Base-by-base conservation (phyloP, 169 alveolate species). In the Plasmodium reichenowi region DNA sequence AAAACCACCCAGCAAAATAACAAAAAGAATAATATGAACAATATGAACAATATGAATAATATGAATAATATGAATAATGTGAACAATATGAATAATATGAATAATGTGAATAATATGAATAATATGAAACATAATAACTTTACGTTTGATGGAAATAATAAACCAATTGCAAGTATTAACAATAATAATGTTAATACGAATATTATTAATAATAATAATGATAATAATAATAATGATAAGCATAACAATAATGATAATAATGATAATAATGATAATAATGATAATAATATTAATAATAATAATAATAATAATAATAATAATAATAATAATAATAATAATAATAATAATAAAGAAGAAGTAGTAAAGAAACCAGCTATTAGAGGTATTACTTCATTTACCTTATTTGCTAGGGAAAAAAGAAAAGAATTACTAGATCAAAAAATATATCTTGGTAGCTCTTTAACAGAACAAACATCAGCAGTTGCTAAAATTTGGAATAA, bases 381-480 rank as follows among this genome's bases (percentile, higher is more conserved):
- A 71, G 91, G 91, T 38, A 83, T 83, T 8, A 83, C 91, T 9
- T 71, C 91, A 17, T 83, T 70, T 71, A 83, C 91, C 0, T 29
- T 83, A 24, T 83, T 83, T 60, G 83, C 91, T 5, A 68, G 85
- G 38, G 91, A 83, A 83, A 83, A 83, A 15, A 68, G 91, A 58
- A 83, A 70, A 73, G 91, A 83, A 58, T 24, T 83, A 22, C 50
- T 71, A 17, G 59, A 83, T 20, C 85, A 70, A 63, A 83, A 83
- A 70, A 68, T 83, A 2, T 83, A 59, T 48, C 24, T 83, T 56
- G 91, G 91, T 15, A 71, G 86, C 43, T 83, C 91, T 26, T 52
- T 83, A 48, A 83, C 83, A 1, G 91, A 83, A 63, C 91, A 83
- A 70, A 83, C 91, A 54, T 68, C 86, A 5, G 91, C 91, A 54